phyloP scores from a whole-genome alignment of 148 eudicot species.

The Cornus florida region DNA sequence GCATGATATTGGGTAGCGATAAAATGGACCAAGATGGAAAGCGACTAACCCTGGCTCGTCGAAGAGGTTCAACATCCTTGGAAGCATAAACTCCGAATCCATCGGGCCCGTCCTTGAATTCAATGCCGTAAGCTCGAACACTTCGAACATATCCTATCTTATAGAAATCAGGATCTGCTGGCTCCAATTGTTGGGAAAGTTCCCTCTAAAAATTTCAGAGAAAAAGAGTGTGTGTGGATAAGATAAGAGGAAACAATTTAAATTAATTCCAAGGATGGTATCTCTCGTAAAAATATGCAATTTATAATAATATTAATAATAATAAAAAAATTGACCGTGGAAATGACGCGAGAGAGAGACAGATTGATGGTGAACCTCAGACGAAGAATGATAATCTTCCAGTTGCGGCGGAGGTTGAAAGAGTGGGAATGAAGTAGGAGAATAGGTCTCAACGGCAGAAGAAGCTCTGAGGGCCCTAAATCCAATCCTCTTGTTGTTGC shows the following conservation, averaged over 20 bases:
- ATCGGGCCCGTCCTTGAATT: conserved; percentile 94
- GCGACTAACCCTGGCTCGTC: conserved; percentile 76
- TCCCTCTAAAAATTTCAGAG: background rate
- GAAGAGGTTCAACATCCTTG: conserved; percentile 84
- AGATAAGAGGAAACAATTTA: background rate
- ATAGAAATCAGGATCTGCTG: conserved; percentile 91
- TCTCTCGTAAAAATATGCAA: background rate
- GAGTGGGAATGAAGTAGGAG: conserved; percentile 44
- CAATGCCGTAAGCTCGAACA: conserved; percentile 94
- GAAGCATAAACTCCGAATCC: conserved; percentile 96
- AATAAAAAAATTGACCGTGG: background rate
- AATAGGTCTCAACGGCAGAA: conserved; percentile 17
- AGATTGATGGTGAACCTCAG: conserved; percentile 35
- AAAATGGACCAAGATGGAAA: background rate
- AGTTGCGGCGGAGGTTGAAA: conserved; percentile 48
- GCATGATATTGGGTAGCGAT: background rate
- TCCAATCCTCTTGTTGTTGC: background rate
- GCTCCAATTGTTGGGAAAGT: conserved; percentile 55
- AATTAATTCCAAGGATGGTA: background rate
- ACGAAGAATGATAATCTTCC: conserved; percentile 40
- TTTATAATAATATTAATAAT: background rate
- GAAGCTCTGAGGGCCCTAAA: conserved; percentile 22
- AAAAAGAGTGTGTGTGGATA: too few relatives aligned
- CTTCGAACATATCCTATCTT: conserved; percentile 82
- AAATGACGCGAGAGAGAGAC: background rate